Base-by-base conservation (phyloP, 768 basidiomycete species). In the Russula ochroleuca region DNA sequence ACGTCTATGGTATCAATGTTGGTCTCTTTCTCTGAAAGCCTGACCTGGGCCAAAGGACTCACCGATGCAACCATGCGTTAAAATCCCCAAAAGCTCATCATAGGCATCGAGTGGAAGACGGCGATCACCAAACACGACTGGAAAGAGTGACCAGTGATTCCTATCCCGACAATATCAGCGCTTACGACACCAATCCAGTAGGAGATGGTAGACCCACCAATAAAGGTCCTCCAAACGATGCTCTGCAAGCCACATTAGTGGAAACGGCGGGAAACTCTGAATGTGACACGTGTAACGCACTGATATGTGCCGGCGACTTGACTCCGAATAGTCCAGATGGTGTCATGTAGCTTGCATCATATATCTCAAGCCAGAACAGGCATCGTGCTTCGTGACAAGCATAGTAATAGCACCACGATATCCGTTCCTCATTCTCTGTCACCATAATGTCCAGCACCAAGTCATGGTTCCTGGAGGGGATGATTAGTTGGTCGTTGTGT, bases 291-390 rank as follows among this genome's bases (percentile, higher is more conserved):
- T 53, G n/a, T 21, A 19, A 50, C 68, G 58, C 56, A 69, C 68
- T 43, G 41, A 65, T 10, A 61, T 69, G 68, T n/a, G 61, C 61
- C 19, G 40, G 53, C 13, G 52, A 49, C 7, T 43, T 60, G 19
- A 58, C 68, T 6, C 65, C 69, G 15, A 5, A 33, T 41, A 60
- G 10, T 59, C 53, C 21, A 43, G 10, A 71, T 70, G 77, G 57
- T n/a, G n/a, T n/a, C 33, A 84, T 68, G 5, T 72, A 57, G 0
- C 63, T 45, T 0, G 78, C 75, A 0, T 78, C 69, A 61, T 77
- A 80, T 0, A 74, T 66, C 51, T 85, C 78, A 43, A 85, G 59
- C 77, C 81, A 87, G 65, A 86, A 86, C 10, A 86, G 70, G 21
- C 73, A 69, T 25, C 80, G 77, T 0, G 71, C 70, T 5, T 66